phyloP scores from a whole-genome alignment of 495 filamentous ascomycete genomes.

The Podospora comata region DNA sequence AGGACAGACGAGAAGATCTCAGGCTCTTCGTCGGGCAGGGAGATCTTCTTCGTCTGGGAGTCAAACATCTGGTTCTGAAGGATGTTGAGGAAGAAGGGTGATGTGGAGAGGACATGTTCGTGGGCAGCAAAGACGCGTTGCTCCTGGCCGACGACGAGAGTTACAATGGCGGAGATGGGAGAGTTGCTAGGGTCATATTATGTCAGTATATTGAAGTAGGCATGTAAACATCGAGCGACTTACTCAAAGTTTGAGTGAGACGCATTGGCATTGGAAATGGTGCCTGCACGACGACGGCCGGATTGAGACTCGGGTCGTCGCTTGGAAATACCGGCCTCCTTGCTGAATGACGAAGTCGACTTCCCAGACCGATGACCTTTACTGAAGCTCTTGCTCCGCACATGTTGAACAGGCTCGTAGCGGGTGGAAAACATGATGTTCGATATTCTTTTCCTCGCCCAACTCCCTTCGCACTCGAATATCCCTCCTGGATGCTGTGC shows the following conservation, averaged over 20 bases:
- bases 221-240: slow-evolving; percentile 18
- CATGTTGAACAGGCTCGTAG: slow-evolving; percentile 32
- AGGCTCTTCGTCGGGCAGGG: slow-evolving; percentile 80
- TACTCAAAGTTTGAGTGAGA: slow-evolving; percentile 34
- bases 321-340: slow-evolving; percentile 46
- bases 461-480: background rate
- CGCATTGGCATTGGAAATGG: slow-evolving; percentile 30
- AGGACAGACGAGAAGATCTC: slow-evolving; percentile 88
- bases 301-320: slow-evolving; percentile 37
- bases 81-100: slow-evolving; percentile 69
- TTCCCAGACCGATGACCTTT: slow-evolving; percentile 38
- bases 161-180: slow-evolving; percentile 67
- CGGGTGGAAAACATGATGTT: slow-evolving; percentile 45
- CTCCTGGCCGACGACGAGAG: slow-evolving; percentile 71
- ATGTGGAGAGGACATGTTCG: slow-evolving; percentile 74
- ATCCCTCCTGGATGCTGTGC: background rate
- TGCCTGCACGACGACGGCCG: slow-evolving; percentile 37
- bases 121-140: slow-evolving; percentile 87
- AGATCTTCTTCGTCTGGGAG: slow-evolving; percentile 62
- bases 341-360: slow-evolving; percentile 47
- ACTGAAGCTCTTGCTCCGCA: slow-evolving; percentile 43
- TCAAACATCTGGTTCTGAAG: slow-evolving; percentile 62
- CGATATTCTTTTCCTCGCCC: background rate
- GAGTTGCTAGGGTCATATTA: slow-evolving; percentile 43
- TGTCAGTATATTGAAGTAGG: slow-evolving; percentile 14